Evolutionary conservation across 805 yeast genomes (phyloP).

Genomic region (Candida stauntonica): DNA sequence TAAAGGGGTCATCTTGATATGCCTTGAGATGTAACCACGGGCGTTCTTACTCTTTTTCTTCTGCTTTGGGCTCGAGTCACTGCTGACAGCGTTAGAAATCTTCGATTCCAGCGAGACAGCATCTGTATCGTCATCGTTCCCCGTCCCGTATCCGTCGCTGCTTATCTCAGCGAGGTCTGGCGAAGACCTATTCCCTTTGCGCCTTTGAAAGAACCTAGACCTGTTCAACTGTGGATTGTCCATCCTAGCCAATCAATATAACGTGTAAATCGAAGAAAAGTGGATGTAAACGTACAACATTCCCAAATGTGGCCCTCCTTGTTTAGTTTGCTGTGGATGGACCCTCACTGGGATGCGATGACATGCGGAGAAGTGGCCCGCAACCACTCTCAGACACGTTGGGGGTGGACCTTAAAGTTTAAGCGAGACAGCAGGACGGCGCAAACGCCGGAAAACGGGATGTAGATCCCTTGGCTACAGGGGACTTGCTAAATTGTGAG

Average conservation of each 20-base stretch:
- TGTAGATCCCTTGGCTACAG: too few species aligned
- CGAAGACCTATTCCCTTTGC: background rate
- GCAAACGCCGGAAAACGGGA: too few species aligned
- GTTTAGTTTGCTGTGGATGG: background rate
- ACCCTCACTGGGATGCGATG: background rate
- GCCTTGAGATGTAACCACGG: constrained; percentile 11
- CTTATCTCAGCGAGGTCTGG: background rate
- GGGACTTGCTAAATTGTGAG: too few species aligned
- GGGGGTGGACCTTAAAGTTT: too few species aligned
- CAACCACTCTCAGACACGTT: too few species aligned
- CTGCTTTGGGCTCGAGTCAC: too few species aligned
- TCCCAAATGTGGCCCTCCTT: too few species aligned
- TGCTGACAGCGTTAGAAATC: too few species aligned
- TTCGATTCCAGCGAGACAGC: constrained; percentile 1
- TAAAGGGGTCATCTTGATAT: constrained; percentile 19
- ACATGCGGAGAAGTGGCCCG: background rate
- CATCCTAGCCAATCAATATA: constrained; percentile 2
- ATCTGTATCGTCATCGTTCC: constrained; percentile 2
- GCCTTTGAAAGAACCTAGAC: constrained; percentile 7
- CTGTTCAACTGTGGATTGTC: constrained; percentile 7
- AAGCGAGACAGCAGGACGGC: too few species aligned
- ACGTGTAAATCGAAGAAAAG: too few species aligned
- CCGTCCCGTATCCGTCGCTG: constrained; percentile 1
- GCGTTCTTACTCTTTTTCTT: background rate
- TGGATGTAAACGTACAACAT: too few species aligned